Evolutionary conservation across 495 filamentous ascomycete genomes (phyloP), one percentile per base, ranked within the genome.

Genomic region (Penicillium alfredii): DNA sequence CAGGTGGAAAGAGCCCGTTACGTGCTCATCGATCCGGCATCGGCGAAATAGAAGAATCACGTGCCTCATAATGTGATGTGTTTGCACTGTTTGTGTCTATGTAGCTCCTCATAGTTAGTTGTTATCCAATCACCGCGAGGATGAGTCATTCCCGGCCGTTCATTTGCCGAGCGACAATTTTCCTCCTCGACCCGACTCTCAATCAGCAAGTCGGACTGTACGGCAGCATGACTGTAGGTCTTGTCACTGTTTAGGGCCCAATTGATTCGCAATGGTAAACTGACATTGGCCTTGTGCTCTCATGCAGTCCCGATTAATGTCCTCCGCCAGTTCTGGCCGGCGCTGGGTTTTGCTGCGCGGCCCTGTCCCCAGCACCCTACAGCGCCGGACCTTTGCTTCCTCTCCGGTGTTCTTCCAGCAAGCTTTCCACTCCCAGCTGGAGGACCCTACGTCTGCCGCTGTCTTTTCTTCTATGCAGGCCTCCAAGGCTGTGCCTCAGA

Each of bases 401-500:
- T 60, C 71, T n/a, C 47, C 44, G 12, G 49, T 53, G 18, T 56
- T 53, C 33, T 50, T 58, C 40, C 61, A 64, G 38, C 64, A 73
- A 38, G 68, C 69, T 25, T 76, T 76, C 40, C 71, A 72, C 23
- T 65, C 72, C 8, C 72, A 73, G 40, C 42, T 66, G 2, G 55
- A 72, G 7, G 58, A 73, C 43, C 58, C 68, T 7, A 32, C 57
- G 3, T 44, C 68, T 7, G 61, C 72, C 8, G 53, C 65, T 2
- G 44, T 72, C 30, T 61, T 71, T 30, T 65, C 66, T 8, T 63
- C 66, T 6, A 41, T 72, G 12, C 53, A 63, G 35, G 44, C 56
- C 1, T 41, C 61, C 3, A 44, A 50, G 19, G 51, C 59, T 10
- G 45, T 50, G 1, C 55, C 53, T 0, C 90, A 95, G 59, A 94